These are phyloP conservation scores for Saturnispora ahearnii DNA, from an alignment of 805 yeast species.

Conservation along the genomic window DNA sequence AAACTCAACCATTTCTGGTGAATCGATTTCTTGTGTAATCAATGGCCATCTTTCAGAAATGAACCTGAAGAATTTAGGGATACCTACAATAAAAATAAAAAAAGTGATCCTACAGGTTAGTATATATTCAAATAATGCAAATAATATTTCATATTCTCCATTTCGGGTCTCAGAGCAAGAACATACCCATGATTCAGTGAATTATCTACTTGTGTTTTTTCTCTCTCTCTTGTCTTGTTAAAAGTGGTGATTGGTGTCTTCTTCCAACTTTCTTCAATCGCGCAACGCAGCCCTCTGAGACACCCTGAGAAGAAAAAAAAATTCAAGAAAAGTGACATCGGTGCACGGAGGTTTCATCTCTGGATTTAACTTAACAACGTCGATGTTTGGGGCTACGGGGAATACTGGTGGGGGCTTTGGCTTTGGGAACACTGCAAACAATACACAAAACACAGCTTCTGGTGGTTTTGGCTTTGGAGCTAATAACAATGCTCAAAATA, in stretches of 20 bases:
- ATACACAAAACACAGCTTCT: slow-evolving; percentile 22
- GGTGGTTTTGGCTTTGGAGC: slow-evolving; percentile 31
- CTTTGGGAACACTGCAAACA: slow-evolving; percentile 10
- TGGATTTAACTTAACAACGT: background rate
- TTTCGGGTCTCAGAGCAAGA: background rate
- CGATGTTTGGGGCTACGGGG: background rate
- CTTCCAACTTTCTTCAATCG: background rate
- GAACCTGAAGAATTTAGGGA: slow-evolving; percentile 93
- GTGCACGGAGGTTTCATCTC: background rate
- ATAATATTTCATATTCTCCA: background rate
- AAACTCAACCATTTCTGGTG: slow-evolving; percentile 79
- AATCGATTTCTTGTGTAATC: slow-evolving; percentile 79
- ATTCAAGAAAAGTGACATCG: background rate
- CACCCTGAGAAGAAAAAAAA: background rate
- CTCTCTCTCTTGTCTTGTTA: background rate
- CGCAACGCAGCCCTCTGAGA: background rate
- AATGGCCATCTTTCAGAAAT: slow-evolving; percentile 99
- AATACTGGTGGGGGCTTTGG: slow-evolving; percentile 22
- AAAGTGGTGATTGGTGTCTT: background rate
- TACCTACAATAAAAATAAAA: slow-evolving; percentile 43
- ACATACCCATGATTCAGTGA: background rate
- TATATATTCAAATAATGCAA: background rate
- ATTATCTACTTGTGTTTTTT: background rate
- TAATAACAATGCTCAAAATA: slow-evolving; percentile 14
- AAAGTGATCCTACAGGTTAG: background rate